Evolutionary conservation across 2,329 filamentous ascomycete genomes (phyloP), one percentile per base, ranked within the genome.

Genomic region (Graphiopsis chlorocephala): DNA sequence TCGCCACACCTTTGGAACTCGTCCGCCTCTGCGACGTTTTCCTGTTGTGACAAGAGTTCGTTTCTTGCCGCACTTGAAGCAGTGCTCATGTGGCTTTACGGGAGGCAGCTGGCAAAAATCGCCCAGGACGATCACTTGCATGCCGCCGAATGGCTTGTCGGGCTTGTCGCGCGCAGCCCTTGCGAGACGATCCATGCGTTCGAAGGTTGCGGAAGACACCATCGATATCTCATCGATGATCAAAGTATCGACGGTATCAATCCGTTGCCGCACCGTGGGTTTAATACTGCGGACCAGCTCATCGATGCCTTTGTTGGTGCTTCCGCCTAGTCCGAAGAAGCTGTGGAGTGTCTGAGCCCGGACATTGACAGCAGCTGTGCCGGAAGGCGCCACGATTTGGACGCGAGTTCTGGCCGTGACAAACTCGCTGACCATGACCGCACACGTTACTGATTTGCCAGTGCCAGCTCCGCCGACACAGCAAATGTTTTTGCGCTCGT

Each of bases 161-260:
- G 50, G 52, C 61, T 59, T 20, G 5, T 62, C 55, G 29, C 63
- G 42, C 4, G 61, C 68, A 7, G 23, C 60, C 28, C 63, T 60
- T 62, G 66, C 58, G 25, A 68, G 33, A 3, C 69, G 72, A 64
- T 84, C 83, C 14, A 86, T 73, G 14, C 85, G 80, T 65, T 85
- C 81, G 29, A 87, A 82, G 56, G 82, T 78, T 7, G 80, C 72
- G 62, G 82, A 85, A 58, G 87, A 84, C 0, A 89, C 79, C 87
- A 90, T 90, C 67, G 83, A 86, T 64, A 90, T 85, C 73, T 90
- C 88, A 68, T 90, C 87, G 17, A 90, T 85, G 26, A 90, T 80
- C 1, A 90, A 77, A 0, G 87, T 82, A 58, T 88, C 78, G 0
- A 83, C 85, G 0, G 72, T 33, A 0, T 23, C 69, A 1, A 86